phyloP scores from a whole-genome alignment of 2,329 filamentous ascomycete genomes.

The Fusarium longipes region DNA sequence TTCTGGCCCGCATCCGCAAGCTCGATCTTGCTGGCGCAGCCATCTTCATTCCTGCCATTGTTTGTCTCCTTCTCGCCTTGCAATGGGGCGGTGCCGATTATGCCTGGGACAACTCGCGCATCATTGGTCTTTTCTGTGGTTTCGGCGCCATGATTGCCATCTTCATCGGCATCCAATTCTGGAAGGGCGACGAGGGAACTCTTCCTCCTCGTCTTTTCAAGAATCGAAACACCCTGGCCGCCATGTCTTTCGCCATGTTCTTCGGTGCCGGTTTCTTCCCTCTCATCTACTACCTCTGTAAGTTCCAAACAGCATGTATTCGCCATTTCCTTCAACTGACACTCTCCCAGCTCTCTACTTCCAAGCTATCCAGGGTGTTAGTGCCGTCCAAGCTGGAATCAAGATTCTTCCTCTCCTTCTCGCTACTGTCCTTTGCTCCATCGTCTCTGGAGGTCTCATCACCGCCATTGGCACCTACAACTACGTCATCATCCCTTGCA shows the following conservation, averaged over 20 bases:
- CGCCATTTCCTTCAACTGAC: constrained; percentile 19
- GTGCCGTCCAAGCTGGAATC: constrained; percentile 65
- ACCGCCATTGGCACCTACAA: constrained; percentile 57
- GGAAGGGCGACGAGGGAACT: constrained; percentile 57
- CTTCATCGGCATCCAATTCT: constrained; percentile 61
- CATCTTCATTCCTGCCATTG: constrained; percentile 63
- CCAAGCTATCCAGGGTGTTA: constrained; percentile 64
- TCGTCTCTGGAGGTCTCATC: constrained; percentile 57
- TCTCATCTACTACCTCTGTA: constrained; percentile 65
- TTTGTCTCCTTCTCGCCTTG: constrained; percentile 66
- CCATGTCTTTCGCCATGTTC: constrained; percentile 59
- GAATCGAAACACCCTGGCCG: constrained; percentile 55
- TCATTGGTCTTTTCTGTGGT: constrained; percentile 64
- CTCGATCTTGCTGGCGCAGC: constrained; percentile 62
- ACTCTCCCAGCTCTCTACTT: constrained; percentile 59
- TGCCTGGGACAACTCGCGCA: constrained; percentile 60
- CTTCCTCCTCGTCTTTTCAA: constrained; percentile 60
- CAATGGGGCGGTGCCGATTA: constrained; percentile 67
- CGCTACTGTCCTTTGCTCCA: constrained; percentile 60
- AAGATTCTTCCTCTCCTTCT: constrained; percentile 66
- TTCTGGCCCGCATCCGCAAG: constrained; percentile 54
- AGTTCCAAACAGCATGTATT: constrained; percentile 33
- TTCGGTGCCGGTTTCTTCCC: constrained; percentile 65
- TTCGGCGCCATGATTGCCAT: constrained; percentile 57
- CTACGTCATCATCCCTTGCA: constrained; percentile 55